Evolutionary conservation across 1,139 yeast species (phyloP).

Genomic region (Geotrichum candidum): DNA sequence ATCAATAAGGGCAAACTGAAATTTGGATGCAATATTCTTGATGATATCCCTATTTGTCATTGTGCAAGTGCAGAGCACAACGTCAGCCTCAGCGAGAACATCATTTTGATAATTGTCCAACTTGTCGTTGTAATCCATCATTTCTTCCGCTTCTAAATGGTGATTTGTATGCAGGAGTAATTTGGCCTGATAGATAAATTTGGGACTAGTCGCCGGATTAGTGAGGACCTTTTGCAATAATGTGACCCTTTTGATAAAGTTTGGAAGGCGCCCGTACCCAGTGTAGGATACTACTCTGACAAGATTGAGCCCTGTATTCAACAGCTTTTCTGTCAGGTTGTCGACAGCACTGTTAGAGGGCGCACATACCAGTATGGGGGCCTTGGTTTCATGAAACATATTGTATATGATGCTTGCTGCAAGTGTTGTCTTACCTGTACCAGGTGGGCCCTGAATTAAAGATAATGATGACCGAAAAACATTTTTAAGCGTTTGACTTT

Average conservation of each 20-base stretch:
- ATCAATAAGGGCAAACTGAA: conserved; percentile 91
- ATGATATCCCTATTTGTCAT: conserved; percentile 88
- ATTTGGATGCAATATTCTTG: conserved; percentile 55
- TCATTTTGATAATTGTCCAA: conserved; percentile 46
- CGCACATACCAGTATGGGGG: neutral
- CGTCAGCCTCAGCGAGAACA: conserved; percentile 67
- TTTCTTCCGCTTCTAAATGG: neutral
- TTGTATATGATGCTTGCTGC: neutral
- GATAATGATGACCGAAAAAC: neutral
- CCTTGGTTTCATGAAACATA: neutral
- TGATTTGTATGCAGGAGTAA: neutral
- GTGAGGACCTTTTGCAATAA: neutral
- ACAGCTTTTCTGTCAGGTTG: neutral
- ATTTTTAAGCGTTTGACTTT: neutral
- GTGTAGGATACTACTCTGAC: neutral
- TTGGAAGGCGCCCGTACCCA: neutral
- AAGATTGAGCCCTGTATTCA: neutral
- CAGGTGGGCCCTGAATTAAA: neutral
- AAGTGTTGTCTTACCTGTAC: neutral
- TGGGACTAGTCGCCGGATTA: neutral
- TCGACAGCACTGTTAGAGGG: neutral
- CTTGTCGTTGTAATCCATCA: neutral
- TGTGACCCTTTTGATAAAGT: neutral
- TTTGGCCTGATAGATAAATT: neutral
- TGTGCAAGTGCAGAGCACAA: conserved; percentile 85